Conservation (phyloP, 495 filamentous ascomycete genomes). For the Lepraria neglecta region DNA sequence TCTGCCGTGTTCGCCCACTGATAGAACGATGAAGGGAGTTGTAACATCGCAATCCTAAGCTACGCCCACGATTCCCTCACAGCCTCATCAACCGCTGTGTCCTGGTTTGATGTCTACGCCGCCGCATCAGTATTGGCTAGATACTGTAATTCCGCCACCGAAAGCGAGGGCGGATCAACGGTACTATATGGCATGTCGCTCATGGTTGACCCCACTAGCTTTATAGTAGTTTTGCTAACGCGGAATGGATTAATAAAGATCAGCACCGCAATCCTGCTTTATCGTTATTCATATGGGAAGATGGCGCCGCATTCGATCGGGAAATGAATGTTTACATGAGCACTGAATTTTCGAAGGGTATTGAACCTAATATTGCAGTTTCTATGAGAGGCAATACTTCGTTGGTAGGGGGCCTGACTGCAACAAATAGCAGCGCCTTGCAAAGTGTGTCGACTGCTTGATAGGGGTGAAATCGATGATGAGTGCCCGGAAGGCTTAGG, state of each 20-base stretch:
- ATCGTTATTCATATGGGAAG: slow-evolving; percentile 10
- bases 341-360: background rate
- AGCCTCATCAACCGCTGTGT: background rate
- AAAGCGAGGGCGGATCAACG: background rate
- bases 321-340: background rate
- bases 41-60: slow-evolving; percentile 3
- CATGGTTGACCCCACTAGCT: background rate
- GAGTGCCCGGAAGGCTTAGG: too few species aligned
- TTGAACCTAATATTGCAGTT: background rate
- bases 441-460: background rate
- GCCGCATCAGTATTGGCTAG: background rate
- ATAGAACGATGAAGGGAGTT: background rate
- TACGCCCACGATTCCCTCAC: background rate
- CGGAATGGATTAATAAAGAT: background rate
- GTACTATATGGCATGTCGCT: background rate
- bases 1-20: too few species aligned
- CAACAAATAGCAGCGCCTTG: background rate
- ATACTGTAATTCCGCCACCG: background rate
- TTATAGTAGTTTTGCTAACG: background rate
- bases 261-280: background rate
- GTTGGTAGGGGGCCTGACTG: background rate
- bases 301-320: slow-evolving; percentile 1
- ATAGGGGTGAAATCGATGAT: background rate
- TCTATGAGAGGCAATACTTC: background rate
- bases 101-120: background rate